Percentiles rank a stretch among this genome's conserved stretches.
Conservation (phyloP, 257 asterid species). For the Fraxinus anomala region DNA sequence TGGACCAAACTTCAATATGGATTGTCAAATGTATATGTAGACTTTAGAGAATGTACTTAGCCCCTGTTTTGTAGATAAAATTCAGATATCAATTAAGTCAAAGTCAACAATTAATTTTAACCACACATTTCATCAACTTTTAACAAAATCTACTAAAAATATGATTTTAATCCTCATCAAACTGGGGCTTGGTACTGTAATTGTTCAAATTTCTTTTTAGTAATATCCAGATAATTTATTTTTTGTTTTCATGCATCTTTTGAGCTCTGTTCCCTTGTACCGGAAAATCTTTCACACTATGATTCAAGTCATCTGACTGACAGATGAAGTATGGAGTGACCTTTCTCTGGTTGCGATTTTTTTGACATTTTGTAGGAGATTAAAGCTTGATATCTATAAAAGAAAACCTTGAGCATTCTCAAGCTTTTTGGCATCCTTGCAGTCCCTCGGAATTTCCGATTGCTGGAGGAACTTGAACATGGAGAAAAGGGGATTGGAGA, state of each 20-base stretch:
- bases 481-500: constrained; percentile 67
- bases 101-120: too few species aligned
- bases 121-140: too few species aligned
- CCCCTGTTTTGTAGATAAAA: too few species aligned
- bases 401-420: constrained; percentile 20
- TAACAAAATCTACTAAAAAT: too few species aligned
- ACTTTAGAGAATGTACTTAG: background rate
- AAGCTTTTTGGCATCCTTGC: constrained; percentile 26
- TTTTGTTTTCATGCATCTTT: background rate
- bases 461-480: constrained; percentile 63
- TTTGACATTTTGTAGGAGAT: constrained; percentile 3
- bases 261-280: background rate
- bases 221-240: background rate
- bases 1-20: background rate
- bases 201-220: background rate
- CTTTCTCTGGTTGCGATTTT: background rate
- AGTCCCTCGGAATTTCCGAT: constrained; percentile 64
- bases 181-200: background rate
- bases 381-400: background rate
- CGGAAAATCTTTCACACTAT: background rate
- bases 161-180: too few species aligned
- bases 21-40: background rate
- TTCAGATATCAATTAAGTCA: too few species aligned
- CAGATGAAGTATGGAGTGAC: background rate
- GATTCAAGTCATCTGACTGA: background rate